phyloP scores from a whole-genome alignment of 768 basidiomycete genomes.

The Dictyophora rubrovolvata region DNA sequence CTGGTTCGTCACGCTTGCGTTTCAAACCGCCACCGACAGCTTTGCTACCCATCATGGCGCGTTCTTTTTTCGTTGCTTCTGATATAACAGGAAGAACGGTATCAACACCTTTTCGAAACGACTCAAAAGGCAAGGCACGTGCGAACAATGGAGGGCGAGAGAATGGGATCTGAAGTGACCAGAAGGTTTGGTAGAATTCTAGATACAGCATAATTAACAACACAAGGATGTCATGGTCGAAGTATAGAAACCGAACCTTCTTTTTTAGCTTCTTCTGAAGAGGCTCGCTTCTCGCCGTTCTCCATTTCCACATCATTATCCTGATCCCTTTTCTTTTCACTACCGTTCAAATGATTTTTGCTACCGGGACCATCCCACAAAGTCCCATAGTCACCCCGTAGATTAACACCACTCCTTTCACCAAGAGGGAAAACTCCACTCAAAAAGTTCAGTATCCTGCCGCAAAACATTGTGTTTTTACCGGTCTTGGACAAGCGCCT shows the following conservation, averaged over 20 bases:
- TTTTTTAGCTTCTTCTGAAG: background rate
- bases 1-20: constrained; percentile 48
- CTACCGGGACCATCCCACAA: constrained; percentile 54
- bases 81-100: constrained; percentile 71
- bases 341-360: constrained; percentile 22
- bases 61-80: constrained; percentile 81
- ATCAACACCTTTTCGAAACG: constrained; percentile 62
- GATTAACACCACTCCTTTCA: constrained; percentile 84
- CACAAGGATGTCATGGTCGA: background rate
- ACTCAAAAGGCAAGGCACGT: constrained; percentile 39
- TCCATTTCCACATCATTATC: constrained; percentile 10
- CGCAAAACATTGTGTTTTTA: constrained; percentile 77
- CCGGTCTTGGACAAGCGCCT: constrained; percentile 81
- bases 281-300: constrained; percentile 19
- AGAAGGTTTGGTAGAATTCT: constrained; percentile 85
- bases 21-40: constrained; percentile 38
- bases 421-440: constrained; percentile 80
- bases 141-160: constrained; percentile 70
- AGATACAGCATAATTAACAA: background rate
- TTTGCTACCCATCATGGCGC: constrained; percentile 77
- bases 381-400: constrained; percentile 79
- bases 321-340: constrained; percentile 28
- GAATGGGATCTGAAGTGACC: constrained; percentile 81
- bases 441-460: constrained; percentile 79
- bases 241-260: background rate